Base-by-base conservation (phyloP, 2,329 filamentous ascomycete species). In the Aspergillus arachidicola region DNA sequence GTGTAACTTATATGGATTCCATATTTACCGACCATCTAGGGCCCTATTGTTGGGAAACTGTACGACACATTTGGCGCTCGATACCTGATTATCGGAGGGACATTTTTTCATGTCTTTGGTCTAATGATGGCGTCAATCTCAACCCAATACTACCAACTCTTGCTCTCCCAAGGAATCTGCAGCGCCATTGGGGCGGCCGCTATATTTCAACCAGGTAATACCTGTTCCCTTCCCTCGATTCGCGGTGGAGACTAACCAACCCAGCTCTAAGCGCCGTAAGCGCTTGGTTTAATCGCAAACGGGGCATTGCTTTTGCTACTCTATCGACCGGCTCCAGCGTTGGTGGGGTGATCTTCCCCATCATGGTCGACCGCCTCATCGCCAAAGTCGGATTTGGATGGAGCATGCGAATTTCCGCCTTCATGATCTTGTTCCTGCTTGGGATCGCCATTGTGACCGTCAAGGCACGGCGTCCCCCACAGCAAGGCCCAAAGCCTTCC, bases 21-120 rank as follows among this genome's bases (percentile, higher is more conserved):
- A 34, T 10, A 34, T 28, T 53, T 1, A 53, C 19, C 0, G 6
- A 75, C 70, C 36, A 72, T 76, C 68, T 41, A 70, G 67, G 87
- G 88, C 0, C 87, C 87, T 0, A 69, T 91, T 9, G 83, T 88
- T n/a, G 89, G 89, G 1, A 86, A 84, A 46, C 54, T 89, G 0
- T 90, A 84, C 67, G 90, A 92, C 69, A 85, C 80, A 61, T 85
- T 87, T 61, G 89, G 89, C 0, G 87, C 89, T 0, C 82, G 84
- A 32, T 82, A 78, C 51, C 60, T 91, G 1, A 71, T 86, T 1
- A 48, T 85, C 0, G 70, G 77, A 34, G 85, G 85, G 23, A 81
- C 81, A 3, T 77, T 86, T 59, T 69, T 87, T 60, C 84, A 87
- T 63, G 82, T 87, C 59, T 85, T 87, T 60, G 84, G 85, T 4